phyloP scores from a whole-genome alignment of 345 rosid species.

The Dipteronia sinensis region DNA sequence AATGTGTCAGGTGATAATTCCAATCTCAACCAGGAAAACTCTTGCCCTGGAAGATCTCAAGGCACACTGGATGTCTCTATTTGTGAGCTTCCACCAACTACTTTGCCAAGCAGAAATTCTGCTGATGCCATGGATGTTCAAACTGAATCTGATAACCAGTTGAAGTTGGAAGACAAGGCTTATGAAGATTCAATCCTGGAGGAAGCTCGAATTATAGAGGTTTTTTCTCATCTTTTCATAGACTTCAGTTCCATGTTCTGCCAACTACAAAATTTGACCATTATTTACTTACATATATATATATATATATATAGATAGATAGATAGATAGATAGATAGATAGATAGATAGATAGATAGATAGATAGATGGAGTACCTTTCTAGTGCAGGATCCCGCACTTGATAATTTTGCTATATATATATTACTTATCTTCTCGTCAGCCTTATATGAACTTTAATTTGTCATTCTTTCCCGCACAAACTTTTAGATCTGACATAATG shows the following conservation, averaged over 20 bases:
- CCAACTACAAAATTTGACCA: background rate
- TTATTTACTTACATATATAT: background rate
- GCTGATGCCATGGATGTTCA: conserved; percentile 44
- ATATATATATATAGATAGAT: no score
- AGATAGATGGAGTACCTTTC: no score
- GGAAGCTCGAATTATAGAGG: conserved; percentile 93
- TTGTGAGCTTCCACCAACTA: conserved; percentile 31
- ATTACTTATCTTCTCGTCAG: background rate
- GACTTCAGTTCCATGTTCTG: background rate
- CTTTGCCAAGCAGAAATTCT: conserved; percentile 30
- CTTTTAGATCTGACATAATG: conserved; percentile 26
- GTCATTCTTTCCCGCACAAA: conserved; percentile 17
- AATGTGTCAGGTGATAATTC: conserved; percentile 33
- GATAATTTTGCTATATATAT: no score
- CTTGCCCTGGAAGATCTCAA: conserved; percentile 37
- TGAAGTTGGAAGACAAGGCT: conserved; percentile 53
- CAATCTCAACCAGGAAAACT: conserved; percentile 32
- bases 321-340: no score
- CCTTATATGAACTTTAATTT: conserved; percentile 24
- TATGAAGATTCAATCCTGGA: conserved; percentile 83
- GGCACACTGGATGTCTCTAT: conserved; percentile 30
- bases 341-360: no score
- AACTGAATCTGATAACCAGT: conserved; percentile 39
- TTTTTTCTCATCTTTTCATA: conserved; percentile 27
- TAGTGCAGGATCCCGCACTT: no score